Conservation (phyloP, 2,329 filamentous ascomycete genomes). For the Stagonosporopsis chrysanthemi region DNA sequence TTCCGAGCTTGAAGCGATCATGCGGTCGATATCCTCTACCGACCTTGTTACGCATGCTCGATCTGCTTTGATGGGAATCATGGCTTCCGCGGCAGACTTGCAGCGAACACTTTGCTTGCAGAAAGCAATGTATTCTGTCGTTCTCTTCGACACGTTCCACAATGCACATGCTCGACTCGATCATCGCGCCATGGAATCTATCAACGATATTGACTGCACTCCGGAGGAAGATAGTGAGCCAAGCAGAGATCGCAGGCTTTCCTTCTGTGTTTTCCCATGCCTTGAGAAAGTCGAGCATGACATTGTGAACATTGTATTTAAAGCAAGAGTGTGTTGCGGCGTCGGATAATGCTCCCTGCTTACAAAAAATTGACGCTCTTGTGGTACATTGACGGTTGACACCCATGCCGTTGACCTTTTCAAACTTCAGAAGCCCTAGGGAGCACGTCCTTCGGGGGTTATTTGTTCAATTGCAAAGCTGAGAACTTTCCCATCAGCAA, state of each 20-base stretch:
- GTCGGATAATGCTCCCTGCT: conserved; percentile 1
- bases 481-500: conserved; percentile 56
- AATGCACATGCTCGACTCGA: conserved; percentile 27
- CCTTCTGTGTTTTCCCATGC: conserved; percentile 46
- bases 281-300: conserved; percentile 42
- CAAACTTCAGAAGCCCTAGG: background rate
- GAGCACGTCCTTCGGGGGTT: background rate
- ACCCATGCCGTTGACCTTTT: background rate
- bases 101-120: conserved; percentile 41
- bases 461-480: conserved; percentile 56
- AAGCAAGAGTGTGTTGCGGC: conserved; percentile 41
- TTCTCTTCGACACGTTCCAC: conserved; percentile 31
- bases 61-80: conserved; percentile 29
- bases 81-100: conserved; percentile 35
- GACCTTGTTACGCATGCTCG: conserved; percentile 28
- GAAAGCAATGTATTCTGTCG: conserved; percentile 39
- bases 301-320: conserved; percentile 39
- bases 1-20: conserved; percentile 28
- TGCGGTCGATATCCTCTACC: conserved; percentile 35
- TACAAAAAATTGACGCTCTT: background rate
- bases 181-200: conserved; percentile 38
- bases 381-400: background rate
- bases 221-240: conserved; percentile 36
- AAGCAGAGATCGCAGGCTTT: conserved; percentile 24
- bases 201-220: conserved; percentile 36